Evolutionary conservation across 495 filamentous ascomycete genomes (phyloP), one percentile per base, ranked within the genome.

Genomic region (Neurospora sp.): DNA sequence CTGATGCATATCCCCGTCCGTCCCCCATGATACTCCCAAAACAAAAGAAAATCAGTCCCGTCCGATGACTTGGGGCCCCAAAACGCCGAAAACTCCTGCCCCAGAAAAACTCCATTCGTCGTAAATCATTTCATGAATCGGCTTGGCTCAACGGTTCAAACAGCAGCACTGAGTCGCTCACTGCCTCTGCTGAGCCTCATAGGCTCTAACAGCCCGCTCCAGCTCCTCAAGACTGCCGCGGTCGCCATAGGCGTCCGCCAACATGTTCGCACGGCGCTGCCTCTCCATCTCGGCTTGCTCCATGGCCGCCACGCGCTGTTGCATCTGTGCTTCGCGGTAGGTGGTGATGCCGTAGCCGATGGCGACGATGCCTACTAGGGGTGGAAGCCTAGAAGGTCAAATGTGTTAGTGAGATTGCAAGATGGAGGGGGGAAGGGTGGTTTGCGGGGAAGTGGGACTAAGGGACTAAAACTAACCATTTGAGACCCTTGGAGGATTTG

Each of bases 211-310:
- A n/a, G 89, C 89, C 9, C 86, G 81, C 76, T 90, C 86, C 44
- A 90, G 80, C 79, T 88, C 88, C 23, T 86, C 82, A 18, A 90
- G 69, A 75, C 84, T 88, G 7, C 82, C 81, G 71, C 89, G 86
- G 73, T 87, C 87, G n/a, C 88, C 88, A 48, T 90, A 90, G 1
- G 89, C 88, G 39, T 90, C 86, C 82, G 83, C 81, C 70, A 86
- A 72, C 41, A 76, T 76, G 42, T 77, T 76, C 40, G 76, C 77
- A 35, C 69, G 41, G 11, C 77, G 73, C 59, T 76, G 74, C 39
- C 79, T 70, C 41, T 77, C 79, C 14, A 73, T 72, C 69, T 79
- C 80, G 39, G 73, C 77, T 35, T 73, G 38, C 27, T 78, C 77
- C 8, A 72, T 71, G 39, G 77, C 39, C 16, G 74, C 72, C 8